Base-by-base conservation (phyloP, 2,329 filamentous ascomycete genomes). In the Venturia oleaginea region DNA sequence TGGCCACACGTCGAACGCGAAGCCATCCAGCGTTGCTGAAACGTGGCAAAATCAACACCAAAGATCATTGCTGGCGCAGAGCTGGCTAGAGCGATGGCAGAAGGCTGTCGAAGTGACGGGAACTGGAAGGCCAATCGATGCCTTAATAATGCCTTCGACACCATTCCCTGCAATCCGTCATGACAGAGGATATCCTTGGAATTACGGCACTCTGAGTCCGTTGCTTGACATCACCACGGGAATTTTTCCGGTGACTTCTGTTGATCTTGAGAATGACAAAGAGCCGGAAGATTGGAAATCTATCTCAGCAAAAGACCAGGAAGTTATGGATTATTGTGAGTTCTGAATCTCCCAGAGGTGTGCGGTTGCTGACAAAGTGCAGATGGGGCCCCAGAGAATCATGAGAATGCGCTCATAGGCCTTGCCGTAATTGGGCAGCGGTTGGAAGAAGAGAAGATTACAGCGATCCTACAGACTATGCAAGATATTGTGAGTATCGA, bases 381-480 rank as follows among this genome's bases (percentile, higher is more conserved):
- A 62, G 69, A 70, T 59, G 68, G 66, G 3, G 68, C 65, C 51
- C 69, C 69, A 13, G 64, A 70, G 37, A 68, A 69, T n/a, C 68
- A 70, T 38, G 67, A 71, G 59, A 70, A 71, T 42, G 70, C 70
- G 2, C 66, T 68, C 4, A 65, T 71, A 4, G 69, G 68, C 4
- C 66, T 71, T 8, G 65, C 65, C 13, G 57, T 70, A 22, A 69
- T 70, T 60, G 70, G 66, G 24, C 65, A 68, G 19, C 62, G 68
- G 19, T 66, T 71, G 15, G 70, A 71, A 57, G 70, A 71, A 40
- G 69, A 71, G 61, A 71, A 70, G 62, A 64, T 70, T 13, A 67
- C 65, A 17, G 64, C 66, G 13, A 67, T 70, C 60, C 57, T 70
- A 11, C 10, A 66, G 40, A 60, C 68, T 3, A 67, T 69, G 48